Base-by-base conservation (phyloP, 306 rosid species). In the Vigna reflexopilosa region DNA sequence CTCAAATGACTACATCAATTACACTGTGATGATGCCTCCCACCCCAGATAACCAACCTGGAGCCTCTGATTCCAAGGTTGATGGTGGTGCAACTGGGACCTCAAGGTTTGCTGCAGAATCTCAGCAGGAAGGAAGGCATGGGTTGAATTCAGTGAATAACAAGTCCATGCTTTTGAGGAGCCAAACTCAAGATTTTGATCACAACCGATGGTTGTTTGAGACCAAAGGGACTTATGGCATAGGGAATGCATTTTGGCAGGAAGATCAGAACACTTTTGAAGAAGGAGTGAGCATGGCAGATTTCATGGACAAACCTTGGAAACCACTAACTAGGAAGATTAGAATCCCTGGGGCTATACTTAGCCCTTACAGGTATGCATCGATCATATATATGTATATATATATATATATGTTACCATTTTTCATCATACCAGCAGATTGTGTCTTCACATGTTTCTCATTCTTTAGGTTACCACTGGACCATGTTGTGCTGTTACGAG, bases 221-320 rank as follows among this genome's bases (percentile, higher is more conserved):
- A 42, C 54, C 72, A 67, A 44, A 20, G 72, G 72, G 10, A 67
- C 72, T 42, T 67, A 67, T 67, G 72, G 72, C 12, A 20, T 67
- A 42, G 72, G 72, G 19, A 67, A 67, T 67, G 72, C 72, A 4
- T 67, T 42, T 67, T 67, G 72, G 72, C 72, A 67, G 6, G 72
- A 67, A 1, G 72, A 67, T 42, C 12, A 42, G 3, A 42, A 42
- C 20, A 1, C 2, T 45, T 67, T 44, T 20, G 72, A 32, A 4
- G 72, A 44, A 0, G 72, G 51, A 10, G 20, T 67, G 12, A 67
- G 36, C 54, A 67, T 42, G 54, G 3, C 36, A 22, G 54, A 67
- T 67, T 67, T 67, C 72, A 9, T 67, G 72, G 72, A 67, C 72
- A 67, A 67, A 20, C 72, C 72, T 19, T 67, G 72, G 72, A 67